Percentiles rank a stretch among this genome's conserved stretches.
Conservation (phyloP, 345 rosid genomes). For the Dipteronia dyeriana region DNA sequence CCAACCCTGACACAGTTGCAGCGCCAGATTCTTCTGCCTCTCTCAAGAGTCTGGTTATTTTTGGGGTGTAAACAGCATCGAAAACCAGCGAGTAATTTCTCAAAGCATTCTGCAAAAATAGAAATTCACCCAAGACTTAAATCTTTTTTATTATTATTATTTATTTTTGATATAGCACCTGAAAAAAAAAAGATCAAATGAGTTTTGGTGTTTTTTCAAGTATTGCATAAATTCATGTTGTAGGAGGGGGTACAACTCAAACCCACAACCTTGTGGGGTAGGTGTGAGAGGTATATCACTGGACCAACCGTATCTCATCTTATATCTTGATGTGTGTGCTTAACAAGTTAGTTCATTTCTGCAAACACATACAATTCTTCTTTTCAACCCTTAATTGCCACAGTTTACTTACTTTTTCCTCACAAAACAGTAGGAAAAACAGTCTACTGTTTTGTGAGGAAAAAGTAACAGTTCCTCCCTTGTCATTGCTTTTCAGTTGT, state of each 20-base stretch:
- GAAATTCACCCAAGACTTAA: background rate
- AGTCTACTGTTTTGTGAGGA: background rate
- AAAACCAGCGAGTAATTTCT: conserved; percentile 71
- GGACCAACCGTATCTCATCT: background rate
- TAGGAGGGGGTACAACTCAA: too few relatives aligned
- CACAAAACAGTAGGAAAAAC: too few relatives aligned
- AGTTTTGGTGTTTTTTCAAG: too few relatives aligned
- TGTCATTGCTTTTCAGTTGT: too few relatives aligned
- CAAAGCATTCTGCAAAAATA: conserved; percentile 59
- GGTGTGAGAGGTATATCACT: too few relatives aligned
- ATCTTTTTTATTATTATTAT: background rate
- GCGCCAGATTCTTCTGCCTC: conserved; percentile 90
- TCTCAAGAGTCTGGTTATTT: conserved; percentile 72
- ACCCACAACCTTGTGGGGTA: too few relatives aligned
- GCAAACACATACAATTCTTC: background rate
- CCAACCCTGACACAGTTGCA: conserved; percentile 64
- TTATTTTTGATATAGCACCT: too few relatives aligned
- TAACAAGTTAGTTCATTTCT: background rate
- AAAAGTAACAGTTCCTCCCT: too few relatives aligned
- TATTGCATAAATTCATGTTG: too few relatives aligned
- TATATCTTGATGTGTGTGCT: background rate
- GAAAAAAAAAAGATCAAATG: too few relatives aligned
- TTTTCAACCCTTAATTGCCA: background rate
- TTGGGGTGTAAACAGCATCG: conserved; percentile 88
- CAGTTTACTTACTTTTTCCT: background rate